Base-by-base conservation (phyloP, 768 basidiomycete genomes). In the Podaxis pistillaris region DNA sequence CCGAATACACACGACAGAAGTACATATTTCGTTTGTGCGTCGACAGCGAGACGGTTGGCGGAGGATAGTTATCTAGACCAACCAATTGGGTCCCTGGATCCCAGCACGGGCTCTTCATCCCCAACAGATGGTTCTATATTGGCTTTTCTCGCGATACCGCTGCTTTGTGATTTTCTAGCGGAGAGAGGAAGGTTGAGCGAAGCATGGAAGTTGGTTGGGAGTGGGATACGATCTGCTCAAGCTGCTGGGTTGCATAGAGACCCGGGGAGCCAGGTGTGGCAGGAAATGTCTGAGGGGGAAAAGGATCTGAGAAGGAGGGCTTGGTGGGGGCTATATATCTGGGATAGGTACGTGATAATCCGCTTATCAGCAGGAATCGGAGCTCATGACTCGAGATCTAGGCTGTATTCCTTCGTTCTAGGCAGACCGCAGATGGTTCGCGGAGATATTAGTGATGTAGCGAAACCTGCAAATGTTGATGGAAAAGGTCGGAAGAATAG, bases 101-200 rank as follows among this genome's bases (percentile, higher is more conserved):
- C 76, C 70, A 66, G 70, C 8, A 30, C 19, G n/a, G n/a, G 33
- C 9, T 17, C 6, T 26, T 26, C 36, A 13, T 79, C 78, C n/a
- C 76, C 76, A 12, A 75, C 78, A 11, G 80, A 83, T 59, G 83
- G 82, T 9, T 78, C 78, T 1, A 77, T 81, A 0, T 70, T 83
- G 8, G 75, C 76, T 5, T 83, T 81, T 63, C 69, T 84, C 38
- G 81, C 81, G 0, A 75, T 78, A 4, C 78, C 78, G 1, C 67
- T 84, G 36, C 73, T 83, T 24, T 78, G 76, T 30, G 74, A 74
- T 57, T 83, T 80, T 64, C 76, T 84, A 17, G 74, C 79, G 0
- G 78, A 80, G 57, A 70, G 77, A 28, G 83, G 83, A 8, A 76
- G 77, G 40, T 74, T 81, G 22, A 83, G 81, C 64, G 83, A 81